phyloP scores from a whole-genome alignment of 225 moss, liverwort and hornwort species.

The Physcomitrium patens region DNA sequence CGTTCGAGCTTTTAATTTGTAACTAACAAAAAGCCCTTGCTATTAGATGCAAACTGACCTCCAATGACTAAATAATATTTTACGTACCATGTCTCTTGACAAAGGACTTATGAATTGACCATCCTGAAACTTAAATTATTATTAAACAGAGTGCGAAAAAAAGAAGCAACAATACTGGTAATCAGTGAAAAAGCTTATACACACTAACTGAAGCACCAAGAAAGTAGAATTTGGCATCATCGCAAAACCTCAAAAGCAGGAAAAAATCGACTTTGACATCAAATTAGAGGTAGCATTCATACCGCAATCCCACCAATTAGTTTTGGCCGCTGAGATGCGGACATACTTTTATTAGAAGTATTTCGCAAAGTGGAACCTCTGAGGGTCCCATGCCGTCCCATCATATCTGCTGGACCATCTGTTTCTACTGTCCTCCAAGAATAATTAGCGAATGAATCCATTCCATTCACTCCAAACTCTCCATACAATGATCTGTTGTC shows the following conservation, averaged over 20 bases:
- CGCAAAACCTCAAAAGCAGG: not conserved
- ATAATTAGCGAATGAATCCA: constrained; percentile 49
- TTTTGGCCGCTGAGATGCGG: constrained; percentile 46
- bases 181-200: not conserved
- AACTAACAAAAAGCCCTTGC: not conserved
- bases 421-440: constrained; percentile 82
- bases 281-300: constrained; percentile 18
- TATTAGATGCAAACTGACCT: not conserved
- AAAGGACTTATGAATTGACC: too few species aligned
- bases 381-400: constrained; percentile 55
- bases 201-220: not conserved
- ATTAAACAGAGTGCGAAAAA: not conserved
- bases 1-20: not conserved
- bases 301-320: constrained; percentile 46
- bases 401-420: constrained; percentile 57
- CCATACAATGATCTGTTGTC: constrained; percentile 58
- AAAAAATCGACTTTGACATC: constrained; percentile 13
- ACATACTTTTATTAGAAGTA: constrained; percentile 46
- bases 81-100: not conserved
- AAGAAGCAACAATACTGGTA: constrained; percentile 4
- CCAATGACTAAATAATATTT: not conserved
- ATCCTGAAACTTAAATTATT: too few species aligned
- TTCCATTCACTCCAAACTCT: constrained; percentile 53
- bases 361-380: constrained; percentile 62
- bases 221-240: not conserved